Evolutionary conservation across 2,329 filamentous ascomycete species (phyloP).

Genomic region (Didymella arachidicola): DNA sequence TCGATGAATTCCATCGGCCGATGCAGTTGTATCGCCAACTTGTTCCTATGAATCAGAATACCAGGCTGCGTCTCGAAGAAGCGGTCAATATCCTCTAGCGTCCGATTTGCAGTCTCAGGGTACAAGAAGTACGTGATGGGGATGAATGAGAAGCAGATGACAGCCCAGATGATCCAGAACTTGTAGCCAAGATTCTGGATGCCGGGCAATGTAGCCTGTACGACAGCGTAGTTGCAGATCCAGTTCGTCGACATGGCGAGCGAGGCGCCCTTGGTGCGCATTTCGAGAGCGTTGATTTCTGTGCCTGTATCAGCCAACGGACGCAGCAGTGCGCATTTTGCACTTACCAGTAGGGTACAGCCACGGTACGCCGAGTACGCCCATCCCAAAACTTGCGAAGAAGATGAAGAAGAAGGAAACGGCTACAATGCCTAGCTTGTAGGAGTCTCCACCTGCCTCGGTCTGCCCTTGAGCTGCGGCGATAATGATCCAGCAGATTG

Average conservation of each 20-base stretch:
- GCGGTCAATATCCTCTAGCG: constrained; percentile 60
- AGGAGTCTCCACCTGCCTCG: constrained; percentile 53
- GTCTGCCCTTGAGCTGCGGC: constrained; percentile 54
- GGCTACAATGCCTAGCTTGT: constrained; percentile 57
- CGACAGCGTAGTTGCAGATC: constrained; percentile 46
- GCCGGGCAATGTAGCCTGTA: constrained; percentile 45
- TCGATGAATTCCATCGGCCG: constrained; percentile 60
- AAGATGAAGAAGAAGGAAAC: constrained; percentile 55
- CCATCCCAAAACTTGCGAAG: constrained; percentile 48
- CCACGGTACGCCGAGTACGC: constrained; percentile 47
- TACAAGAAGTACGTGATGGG: constrained; percentile 62
- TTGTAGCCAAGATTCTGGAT: constrained; percentile 59
- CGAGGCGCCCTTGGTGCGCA: constrained; percentile 47
- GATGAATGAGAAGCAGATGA: constrained; percentile 62
- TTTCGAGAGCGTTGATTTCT: constrained; percentile 47
- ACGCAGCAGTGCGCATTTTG: no score
- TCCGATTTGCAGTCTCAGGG: constrained; percentile 59
- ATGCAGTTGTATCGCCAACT: constrained; percentile 56
- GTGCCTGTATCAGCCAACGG: background rate
- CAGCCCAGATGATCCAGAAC: constrained; percentile 64
- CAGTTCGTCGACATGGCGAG: constrained; percentile 46
- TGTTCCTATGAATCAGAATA: constrained; percentile 58
- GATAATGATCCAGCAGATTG: constrained; percentile 60
- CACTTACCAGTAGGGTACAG: constrained; percentile 36
- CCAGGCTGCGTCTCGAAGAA: constrained; percentile 48